phyloP scores from a whole-genome alignment of 2,329 filamentous ascomycete species.

The Trichocomaceae sp. region DNA sequence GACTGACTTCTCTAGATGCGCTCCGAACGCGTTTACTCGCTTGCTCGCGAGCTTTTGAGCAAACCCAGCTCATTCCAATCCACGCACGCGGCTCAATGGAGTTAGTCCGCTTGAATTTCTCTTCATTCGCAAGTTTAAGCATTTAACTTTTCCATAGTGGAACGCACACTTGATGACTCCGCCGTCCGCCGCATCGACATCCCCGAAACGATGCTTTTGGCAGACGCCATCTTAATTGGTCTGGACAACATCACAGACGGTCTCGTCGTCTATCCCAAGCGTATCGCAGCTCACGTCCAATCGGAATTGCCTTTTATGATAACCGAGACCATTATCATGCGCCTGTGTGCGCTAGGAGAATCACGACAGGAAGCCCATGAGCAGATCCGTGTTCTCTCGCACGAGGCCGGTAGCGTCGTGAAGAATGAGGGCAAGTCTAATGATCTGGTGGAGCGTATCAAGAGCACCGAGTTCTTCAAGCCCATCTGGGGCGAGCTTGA shows the following conservation, averaged over 20 bases:
- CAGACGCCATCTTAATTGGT: conserved; percentile 57
- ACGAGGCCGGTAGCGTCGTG: conserved; percentile 65
- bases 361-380: conserved; percentile 80
- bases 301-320: conserved; percentile 84
- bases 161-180: conserved; percentile 50
- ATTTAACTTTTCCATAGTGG: conserved; percentile 41
- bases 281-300: conserved; percentile 61
- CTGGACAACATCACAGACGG: conserved; percentile 60
- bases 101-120: neutral
- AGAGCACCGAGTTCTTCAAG: conserved; percentile 62
- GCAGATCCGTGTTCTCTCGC: conserved; percentile 73
- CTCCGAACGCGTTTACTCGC: conserved; percentile 54
- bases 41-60: conserved; percentile 46
- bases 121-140: neutral
- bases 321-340: conserved; percentile 69
- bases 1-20: conserved; percentile 30
- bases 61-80: neutral
- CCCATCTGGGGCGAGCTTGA: conserved; percentile 6
- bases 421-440: conserved; percentile 69
- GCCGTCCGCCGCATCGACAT: conserved; percentile 47
- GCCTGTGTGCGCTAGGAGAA: conserved; percentile 61
- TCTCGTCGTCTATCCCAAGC: conserved; percentile 70
- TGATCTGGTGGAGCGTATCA: conserved; percentile 74
- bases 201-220: conserved; percentile 57
- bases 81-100: neutral